Evolutionary conservation across 1,284 basidiomycete genomes (phyloP).

Genomic region (Sporisorium reilianum): DNA sequence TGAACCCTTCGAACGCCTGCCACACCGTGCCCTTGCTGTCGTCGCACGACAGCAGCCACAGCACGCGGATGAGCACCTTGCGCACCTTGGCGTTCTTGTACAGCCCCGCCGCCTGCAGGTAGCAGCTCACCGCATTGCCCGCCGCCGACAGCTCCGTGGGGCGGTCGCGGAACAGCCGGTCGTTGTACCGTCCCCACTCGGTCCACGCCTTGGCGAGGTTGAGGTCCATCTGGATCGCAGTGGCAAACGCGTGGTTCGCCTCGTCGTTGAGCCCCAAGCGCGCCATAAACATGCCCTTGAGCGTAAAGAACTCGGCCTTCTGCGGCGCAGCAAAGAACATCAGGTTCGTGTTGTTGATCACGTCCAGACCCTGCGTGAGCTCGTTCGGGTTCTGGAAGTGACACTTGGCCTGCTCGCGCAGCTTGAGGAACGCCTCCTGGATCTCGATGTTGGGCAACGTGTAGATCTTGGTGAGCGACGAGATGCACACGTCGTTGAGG

Average conservation of each 20-base stretch:
- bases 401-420: constrained; percentile 98
- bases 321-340: constrained; percentile 96
- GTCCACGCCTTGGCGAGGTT: constrained; percentile 96
- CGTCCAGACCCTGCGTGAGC: constrained; percentile 91
- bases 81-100: constrained; percentile 96
- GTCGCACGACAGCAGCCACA: constrained; percentile 97
- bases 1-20: constrained; percentile 93
- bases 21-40: constrained; percentile 82
- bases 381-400: constrained; percentile 97
- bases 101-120: constrained; percentile 94
- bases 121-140: constrained; percentile 94
- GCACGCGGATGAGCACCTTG: constrained; percentile 87
- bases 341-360: constrained; percentile 99
- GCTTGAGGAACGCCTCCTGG: constrained; percentile 97
- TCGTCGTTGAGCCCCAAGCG: constrained; percentile 88
- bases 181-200: constrained; percentile 96
- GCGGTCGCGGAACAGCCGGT: constrained; percentile 84
- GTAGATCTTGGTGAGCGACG: constrained; percentile 95
- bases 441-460: constrained; percentile 99
- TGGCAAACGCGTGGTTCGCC: constrained; percentile 85
- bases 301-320: constrained; percentile 98
- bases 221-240: constrained; percentile 89
- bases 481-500: constrained; percentile 94
- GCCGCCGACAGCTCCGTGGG: constrained; percentile 72
- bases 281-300: constrained; percentile 99